Evolutionary conservation across 176 grass and related monocot genomes (phyloP).

Genomic region (Carex pumila): DNA sequence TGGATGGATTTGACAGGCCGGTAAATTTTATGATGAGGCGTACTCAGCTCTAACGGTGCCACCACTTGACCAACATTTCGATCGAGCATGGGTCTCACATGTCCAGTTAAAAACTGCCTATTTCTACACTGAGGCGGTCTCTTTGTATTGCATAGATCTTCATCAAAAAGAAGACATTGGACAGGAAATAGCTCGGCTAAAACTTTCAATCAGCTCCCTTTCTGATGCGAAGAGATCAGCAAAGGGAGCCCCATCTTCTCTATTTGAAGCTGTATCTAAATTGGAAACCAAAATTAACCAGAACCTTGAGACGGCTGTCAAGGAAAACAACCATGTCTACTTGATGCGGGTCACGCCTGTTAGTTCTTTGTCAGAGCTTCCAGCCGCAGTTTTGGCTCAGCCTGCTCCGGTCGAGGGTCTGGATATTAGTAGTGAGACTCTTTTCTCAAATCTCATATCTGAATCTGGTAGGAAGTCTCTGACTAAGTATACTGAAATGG

Average conservation of each 20-base stretch:
- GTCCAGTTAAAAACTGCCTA: slow-evolving; percentile 58
- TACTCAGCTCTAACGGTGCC: slow-evolving; percentile 35
- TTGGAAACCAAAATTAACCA: slow-evolving; percentile 28
- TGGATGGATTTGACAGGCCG: slow-evolving; percentile 45
- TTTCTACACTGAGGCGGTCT: slow-evolving; percentile 23
- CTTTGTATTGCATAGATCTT: slow-evolving; percentile 29
- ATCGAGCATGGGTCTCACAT: slow-evolving; percentile 63
- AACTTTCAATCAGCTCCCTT: slow-evolving; percentile 22
- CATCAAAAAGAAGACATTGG: slow-evolving; percentile 34
- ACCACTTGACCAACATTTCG: slow-evolving; percentile 58
- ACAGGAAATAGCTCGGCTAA: slow-evolving; percentile 35
- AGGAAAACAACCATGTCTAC: slow-evolving; percentile 37
- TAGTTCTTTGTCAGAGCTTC: slow-evolving; percentile 26
- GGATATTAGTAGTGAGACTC: slow-evolving; percentile 25
- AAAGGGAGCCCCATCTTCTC: slow-evolving; percentile 23
- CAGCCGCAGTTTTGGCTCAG: slow-evolving; percentile 25
- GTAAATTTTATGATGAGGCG: slow-evolving; percentile 63
- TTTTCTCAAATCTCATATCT: slow-evolving; percentile 31
- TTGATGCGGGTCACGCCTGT: slow-evolving; percentile 25
- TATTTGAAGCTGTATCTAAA: slow-evolving; percentile 22
- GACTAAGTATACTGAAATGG: slow-evolving; percentile 33
- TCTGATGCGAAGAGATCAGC: slow-evolving; percentile 32
- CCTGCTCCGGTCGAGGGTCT: slow-evolving; percentile 11
- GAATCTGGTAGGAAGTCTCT: slow-evolving; percentile 22
- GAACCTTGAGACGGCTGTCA: slow-evolving; percentile 26